Base-by-base conservation (phyloP, 1,284 basidiomycete species). In the Butyriboletus regius region DNA sequence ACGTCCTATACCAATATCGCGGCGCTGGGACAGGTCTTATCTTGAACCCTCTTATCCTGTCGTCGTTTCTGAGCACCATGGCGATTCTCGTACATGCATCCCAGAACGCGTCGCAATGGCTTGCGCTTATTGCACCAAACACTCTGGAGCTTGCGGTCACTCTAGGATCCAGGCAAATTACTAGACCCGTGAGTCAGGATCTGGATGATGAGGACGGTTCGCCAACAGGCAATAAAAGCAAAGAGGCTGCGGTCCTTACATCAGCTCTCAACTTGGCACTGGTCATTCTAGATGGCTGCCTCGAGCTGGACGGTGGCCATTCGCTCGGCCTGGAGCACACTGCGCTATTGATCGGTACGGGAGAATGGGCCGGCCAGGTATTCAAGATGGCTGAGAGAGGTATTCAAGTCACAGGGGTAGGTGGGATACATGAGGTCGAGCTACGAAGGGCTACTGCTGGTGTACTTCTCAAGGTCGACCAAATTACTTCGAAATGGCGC, bases 21-120 rank as follows among this genome's bases (percentile, higher is more conserved):
- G 78, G 84, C 2, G 82, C 85, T 0, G 91, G 91, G 6, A 85
- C 85, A 0, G 88, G 87, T 0, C 76, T 92, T 51, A 76, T 96
- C 39, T 74, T 97, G 18, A 85, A 81, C 48, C 79, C 91, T 0
- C 63, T 88, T 49, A 77, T 88, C 1, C 74, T 96, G 15, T 74
- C 83, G 20, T 83, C 87, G 49, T 81, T 91, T 49, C 69, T 97
- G 46, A 75, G 79, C 46, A 87, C 91, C 1, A 70, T 95, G 9
- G 78, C 82, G 0, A 76, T 97, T n/a, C 74, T 97, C 26, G 75
- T 88, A 5, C 85, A 96, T 62, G 85, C 89, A 1, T 81, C 85
- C 0, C 78, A 85, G 51, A 83, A 91, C 59, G 83, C 90, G 17
- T 75, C 82, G 0, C 79, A 85, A 53, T 96, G 88, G 82, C 70